Evolutionary conservation across 257 asterid species (phyloP).

Genomic region (Solanum bulbocastanum): DNA sequence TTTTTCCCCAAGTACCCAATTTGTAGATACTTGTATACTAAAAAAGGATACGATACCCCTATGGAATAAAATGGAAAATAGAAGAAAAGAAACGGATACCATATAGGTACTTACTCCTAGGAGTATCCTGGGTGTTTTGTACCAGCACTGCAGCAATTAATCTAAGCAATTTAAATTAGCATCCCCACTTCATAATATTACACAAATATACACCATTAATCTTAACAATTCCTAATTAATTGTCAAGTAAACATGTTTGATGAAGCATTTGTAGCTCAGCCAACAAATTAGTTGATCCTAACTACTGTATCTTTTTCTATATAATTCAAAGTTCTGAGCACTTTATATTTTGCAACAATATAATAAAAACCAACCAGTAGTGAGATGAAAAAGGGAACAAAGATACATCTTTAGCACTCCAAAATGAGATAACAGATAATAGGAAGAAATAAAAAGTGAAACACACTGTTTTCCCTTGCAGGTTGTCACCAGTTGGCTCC

Average conservation of each 20-base stretch:
- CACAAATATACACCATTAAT: not conserved
- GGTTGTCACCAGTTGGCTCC: conserved; percentile 73
- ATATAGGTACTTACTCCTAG: not conserved
- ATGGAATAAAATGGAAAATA: not conserved
- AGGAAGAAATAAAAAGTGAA: not conserved
- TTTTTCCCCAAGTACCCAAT: not conserved
- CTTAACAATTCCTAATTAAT: not conserved
- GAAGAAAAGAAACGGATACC: not conserved
- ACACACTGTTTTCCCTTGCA: conserved; percentile 81
- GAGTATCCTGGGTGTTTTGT: not conserved
- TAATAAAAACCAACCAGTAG: not conserved
- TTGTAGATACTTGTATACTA: not conserved
- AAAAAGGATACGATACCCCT: not conserved
- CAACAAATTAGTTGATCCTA: not conserved
- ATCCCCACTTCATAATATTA: not conserved
- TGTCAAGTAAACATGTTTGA: not conserved
- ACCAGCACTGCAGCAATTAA: not conserved
- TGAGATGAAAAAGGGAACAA: not conserved
- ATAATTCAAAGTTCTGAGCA: not conserved
- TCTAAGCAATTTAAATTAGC: not conserved
- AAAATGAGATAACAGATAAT: not conserved
- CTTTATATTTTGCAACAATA: not conserved
- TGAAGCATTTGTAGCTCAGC: not conserved
- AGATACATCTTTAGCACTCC: not conserved
- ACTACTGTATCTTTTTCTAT: not conserved